Evolutionary conservation across 75 land plant species (phyloP).

Genomic region (Cupressus sempervirens): DNA sequence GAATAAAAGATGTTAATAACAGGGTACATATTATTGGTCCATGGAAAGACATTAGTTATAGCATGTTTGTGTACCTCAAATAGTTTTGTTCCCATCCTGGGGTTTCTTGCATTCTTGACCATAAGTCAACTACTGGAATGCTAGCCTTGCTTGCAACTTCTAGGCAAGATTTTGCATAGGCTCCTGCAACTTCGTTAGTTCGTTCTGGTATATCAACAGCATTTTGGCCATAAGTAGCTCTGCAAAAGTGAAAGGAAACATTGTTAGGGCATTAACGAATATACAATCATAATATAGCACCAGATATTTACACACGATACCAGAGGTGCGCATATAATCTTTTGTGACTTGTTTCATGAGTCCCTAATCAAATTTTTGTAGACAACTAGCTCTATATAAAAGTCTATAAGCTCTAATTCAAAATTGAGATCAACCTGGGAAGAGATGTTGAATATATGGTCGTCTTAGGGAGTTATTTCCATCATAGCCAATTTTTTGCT

Average conservation of each 20-base stretch:
- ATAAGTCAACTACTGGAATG: conserved; percentile 53
- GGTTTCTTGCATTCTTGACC: conserved; percentile 84
- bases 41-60: not conserved
- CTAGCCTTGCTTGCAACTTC: conserved; percentile 55
- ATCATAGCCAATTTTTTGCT: not conserved
- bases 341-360: not conserved
- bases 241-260: conserved; percentile 10
- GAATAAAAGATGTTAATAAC: conserved; percentile 9
- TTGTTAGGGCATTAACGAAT: not conserved
- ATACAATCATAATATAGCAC: not conserved
- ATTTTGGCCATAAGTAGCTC: conserved; percentile 69
- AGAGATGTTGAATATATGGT: not conserved
- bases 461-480: not conserved
- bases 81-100: conserved; percentile 69
- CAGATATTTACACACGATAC: not conserved
- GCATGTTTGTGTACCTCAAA: conserved; percentile 44
- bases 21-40: not conserved
- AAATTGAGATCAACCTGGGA: not conserved
- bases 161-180: conserved; percentile 65
- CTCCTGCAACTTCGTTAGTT: conserved; percentile 74
- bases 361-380: not conserved
- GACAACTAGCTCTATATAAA: not conserved
- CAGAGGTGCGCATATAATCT: not conserved
- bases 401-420: not conserved
- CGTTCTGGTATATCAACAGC: conserved; percentile 65